A percentile compares a stretch with the other conserved stretches of the same genome.
Conservation (phyloP, 2,329 filamentous ascomycete species). For the Fusarium buharicum region DNA sequence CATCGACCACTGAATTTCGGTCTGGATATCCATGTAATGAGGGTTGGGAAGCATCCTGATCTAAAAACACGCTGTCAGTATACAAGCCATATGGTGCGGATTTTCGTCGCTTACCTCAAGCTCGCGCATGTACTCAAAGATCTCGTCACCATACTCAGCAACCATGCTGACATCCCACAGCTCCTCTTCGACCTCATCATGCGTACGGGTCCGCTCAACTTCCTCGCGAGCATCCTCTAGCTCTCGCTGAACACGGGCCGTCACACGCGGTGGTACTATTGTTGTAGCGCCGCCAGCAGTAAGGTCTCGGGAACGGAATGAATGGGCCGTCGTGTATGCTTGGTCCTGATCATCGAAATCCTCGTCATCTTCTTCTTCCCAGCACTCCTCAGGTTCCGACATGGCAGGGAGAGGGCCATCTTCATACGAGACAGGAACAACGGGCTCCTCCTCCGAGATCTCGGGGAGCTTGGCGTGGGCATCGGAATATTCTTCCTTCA, state of each 20-base stretch:
- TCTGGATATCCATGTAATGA: constrained; percentile 96
- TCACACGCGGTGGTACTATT: constrained; percentile 77
- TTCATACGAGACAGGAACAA: constrained; percentile 37
- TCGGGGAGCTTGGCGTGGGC: constrained; percentile 46
- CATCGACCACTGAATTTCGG: constrained; percentile 99
- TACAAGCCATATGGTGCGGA: constrained; percentile 10
- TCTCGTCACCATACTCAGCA: constrained; percentile 94
- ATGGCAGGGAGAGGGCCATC: constrained; percentile 45
- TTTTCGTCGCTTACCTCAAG: constrained; percentile 74
- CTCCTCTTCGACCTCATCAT: constrained; percentile 87
- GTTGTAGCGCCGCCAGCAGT: constrained; percentile 63
- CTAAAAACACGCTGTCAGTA: constrained; percentile 55
- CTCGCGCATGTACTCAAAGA: constrained; percentile 89
- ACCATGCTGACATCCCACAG: constrained; percentile 97
- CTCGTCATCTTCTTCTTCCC: constrained; percentile 83
- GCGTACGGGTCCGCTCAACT: constrained; percentile 74
- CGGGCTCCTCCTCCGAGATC: constrained; percentile 47
- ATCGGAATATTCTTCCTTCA: constrained; percentile 41
- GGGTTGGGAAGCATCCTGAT: constrained; percentile 84
- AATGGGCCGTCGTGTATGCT: constrained; percentile 81
- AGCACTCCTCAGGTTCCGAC: constrained; percentile 72
- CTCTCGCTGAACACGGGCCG: constrained; percentile 75
- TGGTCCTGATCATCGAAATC: constrained; percentile 68
- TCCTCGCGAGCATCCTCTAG: constrained; percentile 72
- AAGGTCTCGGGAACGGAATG: constrained; percentile 75